Base-by-base conservation (phyloP, 345 rosid species). In the Eucalyptus erythrocorys region DNA sequence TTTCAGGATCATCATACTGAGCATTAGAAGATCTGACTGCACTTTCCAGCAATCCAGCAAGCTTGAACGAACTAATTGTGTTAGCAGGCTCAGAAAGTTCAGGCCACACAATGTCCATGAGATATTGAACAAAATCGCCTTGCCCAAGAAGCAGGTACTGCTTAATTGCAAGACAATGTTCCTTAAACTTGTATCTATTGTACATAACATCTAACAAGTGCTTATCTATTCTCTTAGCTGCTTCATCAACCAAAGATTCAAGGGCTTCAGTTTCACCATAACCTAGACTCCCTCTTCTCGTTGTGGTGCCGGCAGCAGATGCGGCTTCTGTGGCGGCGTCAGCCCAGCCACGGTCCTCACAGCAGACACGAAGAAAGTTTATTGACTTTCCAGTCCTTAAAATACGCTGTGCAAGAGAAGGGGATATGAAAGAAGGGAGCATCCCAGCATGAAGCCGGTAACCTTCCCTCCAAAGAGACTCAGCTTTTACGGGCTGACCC, bases 81-180 rank as follows among this genome's bases (percentile, higher is more conserved):
- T 97, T 98, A 87, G 99, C 99, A 88, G 99, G 99, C 92, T 96
- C 99, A 87, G 99, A 97, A 89, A 98, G 99, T 88, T 98, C 96
- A 26, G 98, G 95, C 90, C 98, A 99, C 87, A 96, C 96, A 89
- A 93, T 95, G 91, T 98, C 98, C 99, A 96, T 96, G 91, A 96
- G 91, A 91, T 94, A 98, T 91, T 97, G 99, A 89, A 97, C 99
- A 93, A 97, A 97, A 91, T 97, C 99, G 87, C 99, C 99, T 92
- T 97, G 99, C 87, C 99, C 99, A 43, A 97, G 97, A 45, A 98
- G 95, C 89, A 97, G 91, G 94, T 97, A 97, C 43, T 96, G 95
- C 94, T 96, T 97, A 86, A 97, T 97, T 64, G 99, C 99, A 66
- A 97, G 99, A 88, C 99, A 97, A 88, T 97, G 99, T 90, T 95